Conservation (phyloP, 108 stramenopile species). For the Cyclostephanos invisitatus region DNA sequence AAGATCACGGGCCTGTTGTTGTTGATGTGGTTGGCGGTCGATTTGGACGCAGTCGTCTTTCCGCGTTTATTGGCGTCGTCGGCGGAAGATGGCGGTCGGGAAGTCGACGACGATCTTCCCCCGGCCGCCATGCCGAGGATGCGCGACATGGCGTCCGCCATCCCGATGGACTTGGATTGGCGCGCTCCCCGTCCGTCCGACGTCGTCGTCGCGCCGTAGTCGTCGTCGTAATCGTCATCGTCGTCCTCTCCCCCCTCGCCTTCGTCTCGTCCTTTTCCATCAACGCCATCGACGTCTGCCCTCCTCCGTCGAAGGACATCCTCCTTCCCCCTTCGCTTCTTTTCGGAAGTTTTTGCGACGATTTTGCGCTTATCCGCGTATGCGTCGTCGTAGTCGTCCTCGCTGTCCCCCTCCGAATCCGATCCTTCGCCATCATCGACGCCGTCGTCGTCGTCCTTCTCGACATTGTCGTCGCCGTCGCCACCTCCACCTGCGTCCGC, state of each 20-base stretch:
- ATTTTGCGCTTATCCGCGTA: constrained; percentile 1
- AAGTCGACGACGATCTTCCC: background rate
- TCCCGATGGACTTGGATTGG: constrained; percentile 45
- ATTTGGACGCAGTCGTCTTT: background rate
- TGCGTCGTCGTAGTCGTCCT: constrained; percentile 35
- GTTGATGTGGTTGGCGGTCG: constrained; percentile 3
- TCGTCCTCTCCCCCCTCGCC: constrained; percentile 33
- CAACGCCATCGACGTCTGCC: constrained; percentile 1
- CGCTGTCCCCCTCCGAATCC: constrained; percentile 1
- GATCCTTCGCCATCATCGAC: constrained; percentile 20
- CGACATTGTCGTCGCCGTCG: constrained; percentile 22
- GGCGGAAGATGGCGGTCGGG: background rate
- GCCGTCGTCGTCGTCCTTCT: constrained; percentile 23
- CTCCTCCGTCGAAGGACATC: background rate
- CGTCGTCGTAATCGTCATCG: constrained; percentile 34
- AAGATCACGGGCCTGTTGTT: constrained; percentile 28
- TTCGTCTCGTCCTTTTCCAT: constrained; percentile 17
- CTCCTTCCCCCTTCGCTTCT: background rate
- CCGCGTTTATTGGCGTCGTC: background rate
- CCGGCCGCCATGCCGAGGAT: constrained; percentile 59
- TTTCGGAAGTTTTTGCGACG: background rate
- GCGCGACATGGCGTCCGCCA: constrained; percentile 84
- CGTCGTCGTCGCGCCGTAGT: constrained; percentile 33
- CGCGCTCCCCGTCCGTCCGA: constrained; percentile 1
- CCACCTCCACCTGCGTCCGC: constrained; percentile 20